phyloP scores from a whole-genome alignment of 208 protist genomes.

The Trichomonas vaginalis region DNA sequence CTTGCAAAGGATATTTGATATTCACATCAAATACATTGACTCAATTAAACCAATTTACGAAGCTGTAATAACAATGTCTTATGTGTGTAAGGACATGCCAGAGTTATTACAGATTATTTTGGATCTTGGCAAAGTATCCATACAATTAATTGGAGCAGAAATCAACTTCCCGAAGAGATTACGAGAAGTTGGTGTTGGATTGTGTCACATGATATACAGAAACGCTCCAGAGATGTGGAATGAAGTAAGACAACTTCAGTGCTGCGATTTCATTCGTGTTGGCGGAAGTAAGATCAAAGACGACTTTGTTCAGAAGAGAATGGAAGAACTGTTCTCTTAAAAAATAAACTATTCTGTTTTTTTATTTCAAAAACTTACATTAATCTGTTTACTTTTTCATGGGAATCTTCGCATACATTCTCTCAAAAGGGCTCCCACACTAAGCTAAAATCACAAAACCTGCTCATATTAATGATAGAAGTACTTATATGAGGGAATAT shows the following conservation, averaged over 20 bases:
- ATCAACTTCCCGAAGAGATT: background rate
- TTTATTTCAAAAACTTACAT: no score
- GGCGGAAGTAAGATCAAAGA: background rate
- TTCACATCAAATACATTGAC: background rate
- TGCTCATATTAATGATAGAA: no score
- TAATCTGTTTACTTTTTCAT: no score
- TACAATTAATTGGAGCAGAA: background rate
- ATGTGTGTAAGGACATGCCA: background rate
- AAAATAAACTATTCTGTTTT: no score
- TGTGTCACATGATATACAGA: background rate
- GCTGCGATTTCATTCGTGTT: background rate
- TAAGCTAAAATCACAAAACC: no score
- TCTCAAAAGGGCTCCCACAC: no score
- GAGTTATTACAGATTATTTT: background rate
- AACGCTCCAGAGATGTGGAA: background rate
- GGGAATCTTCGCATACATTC: no score
- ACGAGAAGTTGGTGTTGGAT: background rate
- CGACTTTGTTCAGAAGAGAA: no score
- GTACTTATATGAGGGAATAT: no score
- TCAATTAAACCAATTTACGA: background rate
- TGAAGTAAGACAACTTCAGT: background rate
- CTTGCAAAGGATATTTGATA: background rate
- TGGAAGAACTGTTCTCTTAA: no score
- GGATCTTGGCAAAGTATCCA: background rate
- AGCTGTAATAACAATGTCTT: background rate